Conservation (phyloP, 139 green algal species). For the Eudorina sp. region DNA sequence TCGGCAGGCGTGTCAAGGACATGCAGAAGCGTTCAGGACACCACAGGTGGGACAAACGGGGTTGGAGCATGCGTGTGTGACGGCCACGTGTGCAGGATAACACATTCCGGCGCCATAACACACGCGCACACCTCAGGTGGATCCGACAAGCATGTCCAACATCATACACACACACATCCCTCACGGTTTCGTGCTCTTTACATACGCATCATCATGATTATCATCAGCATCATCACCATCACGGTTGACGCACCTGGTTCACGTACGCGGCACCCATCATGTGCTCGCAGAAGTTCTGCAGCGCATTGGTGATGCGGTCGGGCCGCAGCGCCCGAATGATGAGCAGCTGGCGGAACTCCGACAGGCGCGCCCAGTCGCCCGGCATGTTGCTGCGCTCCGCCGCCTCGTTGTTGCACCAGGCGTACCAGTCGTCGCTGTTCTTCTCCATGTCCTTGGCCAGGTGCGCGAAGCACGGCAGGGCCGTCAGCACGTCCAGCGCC, state of each 20-base stretch:
- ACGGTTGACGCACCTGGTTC: slow-evolving; percentile 68
- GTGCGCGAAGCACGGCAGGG: slow-evolving; percentile 68
- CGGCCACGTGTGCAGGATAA: too few relatives aligned
- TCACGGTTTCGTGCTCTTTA: too few relatives aligned
- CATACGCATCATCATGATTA: too few relatives aligned
- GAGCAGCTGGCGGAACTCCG: slow-evolving; percentile 83
- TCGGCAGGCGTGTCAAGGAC: too few relatives aligned
- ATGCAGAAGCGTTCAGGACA: too few relatives aligned
- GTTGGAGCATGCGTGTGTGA: too few relatives aligned
- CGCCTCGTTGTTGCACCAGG: slow-evolving; percentile 80
- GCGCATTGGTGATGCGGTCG: slow-evolving; percentile 87
- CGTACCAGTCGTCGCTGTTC: slow-evolving; percentile 84
- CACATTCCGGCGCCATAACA: too few relatives aligned
- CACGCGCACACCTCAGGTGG: too few relatives aligned
- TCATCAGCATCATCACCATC: too few relatives aligned
- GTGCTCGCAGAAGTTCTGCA: slow-evolving; percentile 73
- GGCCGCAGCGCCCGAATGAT: slow-evolving; percentile 80
- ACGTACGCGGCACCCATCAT: slow-evolving; percentile 76
- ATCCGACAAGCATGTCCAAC: too few relatives aligned
- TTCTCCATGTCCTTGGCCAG: slow-evolving; percentile 91
- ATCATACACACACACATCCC: too few relatives aligned
- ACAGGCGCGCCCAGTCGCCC: slow-evolving; percentile 82
- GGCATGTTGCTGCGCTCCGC: slow-evolving; percentile 79
- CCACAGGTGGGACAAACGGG: too few relatives aligned
- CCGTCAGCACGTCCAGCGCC: slow-evolving; percentile 78